Evolutionary conservation across 306 rosid genomes (phyloP).

Genomic region (Vigna trinervia): DNA sequence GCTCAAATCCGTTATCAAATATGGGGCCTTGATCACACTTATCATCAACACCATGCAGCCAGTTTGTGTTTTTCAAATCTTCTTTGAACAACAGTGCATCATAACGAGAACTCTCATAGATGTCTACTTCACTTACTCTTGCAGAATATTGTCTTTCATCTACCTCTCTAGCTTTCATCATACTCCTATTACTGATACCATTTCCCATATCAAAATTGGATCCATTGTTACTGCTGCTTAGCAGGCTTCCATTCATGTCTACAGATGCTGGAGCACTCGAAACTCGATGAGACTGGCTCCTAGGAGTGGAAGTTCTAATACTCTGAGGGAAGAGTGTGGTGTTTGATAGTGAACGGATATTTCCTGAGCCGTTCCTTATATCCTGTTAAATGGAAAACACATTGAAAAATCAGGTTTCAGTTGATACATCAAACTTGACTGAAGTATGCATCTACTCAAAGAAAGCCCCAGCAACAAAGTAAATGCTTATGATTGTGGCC

Average conservation of each 20-base stretch:
- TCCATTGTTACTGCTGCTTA: slow-evolving; percentile 51
- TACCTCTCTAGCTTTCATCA: slow-evolving; percentile 56
- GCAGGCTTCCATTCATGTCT: slow-evolving; percentile 54
- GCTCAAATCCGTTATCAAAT: slow-evolving; percentile 88
- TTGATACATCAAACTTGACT: slow-evolving; percentile 24
- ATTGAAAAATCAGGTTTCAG: slow-evolving; percentile 19
- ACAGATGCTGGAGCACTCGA: slow-evolving; percentile 54
- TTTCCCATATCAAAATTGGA: slow-evolving; percentile 53
- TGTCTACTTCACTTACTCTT: slow-evolving; percentile 76
- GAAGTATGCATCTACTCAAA: slow-evolving; percentile 17
- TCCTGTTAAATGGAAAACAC: slow-evolving; percentile 62
- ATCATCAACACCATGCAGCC: slow-evolving; percentile 88
- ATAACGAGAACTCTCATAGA: slow-evolving; percentile 91
- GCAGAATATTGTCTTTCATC: slow-evolving; percentile 60
- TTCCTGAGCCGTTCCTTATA: slow-evolving; percentile 80
- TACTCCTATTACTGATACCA: slow-evolving; percentile 41
- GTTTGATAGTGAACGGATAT: slow-evolving; percentile 72
- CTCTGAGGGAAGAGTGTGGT: slow-evolving; percentile 94
- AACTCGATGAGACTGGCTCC: slow-evolving; percentile 61
- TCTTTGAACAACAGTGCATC: slow-evolving; percentile 91
- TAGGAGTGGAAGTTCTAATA: slow-evolving; percentile 65
- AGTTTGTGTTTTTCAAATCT: slow-evolving; percentile 84
- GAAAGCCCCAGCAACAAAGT: slow-evolving; percentile 19
- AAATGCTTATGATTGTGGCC: not conserved
- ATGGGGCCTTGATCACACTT: slow-evolving; percentile 73